phyloP scores from a whole-genome alignment of 306 rosid species.

The Inga oerstediana region DNA sequence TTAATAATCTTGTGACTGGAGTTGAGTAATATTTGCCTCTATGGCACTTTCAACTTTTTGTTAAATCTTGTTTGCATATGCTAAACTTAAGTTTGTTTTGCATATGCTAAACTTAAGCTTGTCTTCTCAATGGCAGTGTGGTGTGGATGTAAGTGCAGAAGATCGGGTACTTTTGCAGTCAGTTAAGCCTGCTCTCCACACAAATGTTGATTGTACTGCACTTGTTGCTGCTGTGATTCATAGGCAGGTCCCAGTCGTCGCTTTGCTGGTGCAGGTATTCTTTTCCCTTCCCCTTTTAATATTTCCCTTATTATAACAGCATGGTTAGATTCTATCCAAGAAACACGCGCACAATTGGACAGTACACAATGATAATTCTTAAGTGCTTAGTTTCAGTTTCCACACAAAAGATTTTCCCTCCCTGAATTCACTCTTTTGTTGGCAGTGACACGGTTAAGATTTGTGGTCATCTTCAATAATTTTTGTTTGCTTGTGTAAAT shows the following conservation, averaged over 20 bases:
- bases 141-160: slow-evolving; percentile 66
- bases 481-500: not conserved
- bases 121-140: slow-evolving; percentile 63
- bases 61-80: slow-evolving; percentile 19
- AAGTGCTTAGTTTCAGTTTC: slow-evolving; percentile 11
- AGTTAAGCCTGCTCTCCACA: slow-evolving; percentile 80
- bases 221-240: slow-evolving; percentile 88
- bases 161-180: slow-evolving; percentile 83
- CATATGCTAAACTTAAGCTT: slow-evolving; percentile 13
- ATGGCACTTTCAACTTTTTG: not conserved
- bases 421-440: not conserved
- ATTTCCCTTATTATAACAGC: slow-evolving; percentile 18
- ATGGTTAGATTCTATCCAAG: not conserved
- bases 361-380: slow-evolving; percentile 8
- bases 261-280: slow-evolving; percentile 75
- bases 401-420: slow-evolving; percentile 4
- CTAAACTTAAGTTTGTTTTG: slow-evolving; percentile 25
- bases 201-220: slow-evolving; percentile 81
- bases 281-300: slow-evolving; percentile 10
- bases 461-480: not conserved
- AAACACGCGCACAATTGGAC: not conserved
- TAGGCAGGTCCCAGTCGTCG: slow-evolving; percentile 76
- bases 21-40: not conserved
- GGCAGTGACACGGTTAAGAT: slow-evolving; percentile 11
- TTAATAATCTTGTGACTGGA: slow-evolving; percentile 8